A percentile compares a stretch with the other conserved stretches of the same genome.
Evolutionary conservation across 2,329 filamentous ascomycete species (phyloP).

Genomic region (Ophiostoma ulmi): DNA sequence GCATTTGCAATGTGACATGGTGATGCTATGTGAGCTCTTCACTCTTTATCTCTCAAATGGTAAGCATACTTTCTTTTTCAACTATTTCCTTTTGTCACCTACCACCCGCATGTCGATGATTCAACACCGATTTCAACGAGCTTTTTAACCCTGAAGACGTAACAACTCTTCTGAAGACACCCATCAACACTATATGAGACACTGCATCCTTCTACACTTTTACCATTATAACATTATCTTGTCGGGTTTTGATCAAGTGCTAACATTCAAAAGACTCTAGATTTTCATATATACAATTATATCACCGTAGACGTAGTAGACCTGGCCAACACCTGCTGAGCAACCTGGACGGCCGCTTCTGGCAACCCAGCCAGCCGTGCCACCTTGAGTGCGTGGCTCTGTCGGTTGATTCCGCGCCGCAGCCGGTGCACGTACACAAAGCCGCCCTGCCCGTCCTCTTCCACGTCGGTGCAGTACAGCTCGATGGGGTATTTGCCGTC

Average conservation of each 20-base stretch:
- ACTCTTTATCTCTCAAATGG: slow-evolving; percentile 33
- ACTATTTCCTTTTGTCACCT: slow-evolving; percentile 18
- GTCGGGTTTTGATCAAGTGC: background rate
- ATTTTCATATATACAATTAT: background rate
- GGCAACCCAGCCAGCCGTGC: slow-evolving; percentile 80
- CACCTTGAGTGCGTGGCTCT: slow-evolving; percentile 93
- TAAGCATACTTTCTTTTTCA: slow-evolving; percentile 39
- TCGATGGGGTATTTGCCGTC: slow-evolving; percentile 45
- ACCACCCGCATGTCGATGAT: slow-evolving; percentile 45
- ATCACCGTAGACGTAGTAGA: background rate
- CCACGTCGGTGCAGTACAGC: slow-evolving; percentile 84
- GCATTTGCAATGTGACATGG: background rate
- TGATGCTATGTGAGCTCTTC: background rate
- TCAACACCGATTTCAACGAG: slow-evolving; percentile 50
- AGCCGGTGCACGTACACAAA: slow-evolving; percentile 87
- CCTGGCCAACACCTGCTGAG: slow-evolving; percentile 50
- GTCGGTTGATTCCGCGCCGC: slow-evolving; percentile 72
- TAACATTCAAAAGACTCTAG: slow-evolving; percentile 15
- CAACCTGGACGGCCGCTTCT: slow-evolving; percentile 63
- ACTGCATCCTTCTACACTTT: slow-evolving; percentile 27
- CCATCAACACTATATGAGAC: slow-evolving; percentile 57
- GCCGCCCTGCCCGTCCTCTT: slow-evolving; percentile 62
- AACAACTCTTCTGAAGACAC: slow-evolving; percentile 50
- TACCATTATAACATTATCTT: background rate
- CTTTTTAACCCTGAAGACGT: slow-evolving; percentile 63